These are phyloP conservation scores for Coniella vitis DNA, from an alignment of 2,329 filamentous ascomycete genomes.

Conservation along the genomic window DNA sequence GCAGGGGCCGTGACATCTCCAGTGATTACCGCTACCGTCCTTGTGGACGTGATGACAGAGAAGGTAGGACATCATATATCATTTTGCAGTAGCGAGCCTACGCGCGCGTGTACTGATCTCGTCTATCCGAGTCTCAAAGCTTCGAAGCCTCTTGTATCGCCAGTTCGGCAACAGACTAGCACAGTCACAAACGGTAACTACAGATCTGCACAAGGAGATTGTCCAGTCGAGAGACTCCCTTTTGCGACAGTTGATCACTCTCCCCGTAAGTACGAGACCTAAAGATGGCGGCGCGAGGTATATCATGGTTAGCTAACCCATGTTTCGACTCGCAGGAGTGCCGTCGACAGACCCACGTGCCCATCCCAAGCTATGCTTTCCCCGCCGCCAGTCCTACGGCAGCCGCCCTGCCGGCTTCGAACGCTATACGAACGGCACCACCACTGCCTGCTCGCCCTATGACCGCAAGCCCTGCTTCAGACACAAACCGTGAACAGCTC, in stretches of 20 bases:
- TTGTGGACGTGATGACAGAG: not conserved
- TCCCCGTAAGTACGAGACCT: slow-evolving; percentile 3
- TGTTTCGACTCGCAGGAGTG: slow-evolving; percentile 2
- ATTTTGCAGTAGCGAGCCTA: not conserved
- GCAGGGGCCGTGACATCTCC: not conserved
- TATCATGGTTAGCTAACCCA: not conserved
- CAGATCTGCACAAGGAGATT: not conserved
- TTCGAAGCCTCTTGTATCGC: not conserved
- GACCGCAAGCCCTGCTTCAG: not conserved
- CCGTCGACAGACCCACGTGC: not conserved
- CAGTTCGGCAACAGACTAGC: not conserved
- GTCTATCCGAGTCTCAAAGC: not conserved
- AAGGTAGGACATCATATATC: slow-evolving; percentile 2
- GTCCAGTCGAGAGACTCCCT: not conserved
- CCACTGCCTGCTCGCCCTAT: not conserved
- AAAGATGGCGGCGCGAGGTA: too few relatives aligned
- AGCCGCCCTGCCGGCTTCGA: not conserved
- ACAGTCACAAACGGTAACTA: not conserved
- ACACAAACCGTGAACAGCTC: not conserved
- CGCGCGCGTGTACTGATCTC: not conserved
- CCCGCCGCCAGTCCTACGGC: not conserved
- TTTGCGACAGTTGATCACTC: not conserved
- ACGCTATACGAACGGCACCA: not conserved
- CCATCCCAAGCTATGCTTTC: not conserved
- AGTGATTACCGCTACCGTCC: not conserved